A percentile compares a stretch with the other conserved stretches of the same genome.
These are phyloP conservation scores for Colletotrichum sp. DNA, from an alignment of 2,329 filamentous ascomycete genomes.

Conservation along the genomic window DNA sequence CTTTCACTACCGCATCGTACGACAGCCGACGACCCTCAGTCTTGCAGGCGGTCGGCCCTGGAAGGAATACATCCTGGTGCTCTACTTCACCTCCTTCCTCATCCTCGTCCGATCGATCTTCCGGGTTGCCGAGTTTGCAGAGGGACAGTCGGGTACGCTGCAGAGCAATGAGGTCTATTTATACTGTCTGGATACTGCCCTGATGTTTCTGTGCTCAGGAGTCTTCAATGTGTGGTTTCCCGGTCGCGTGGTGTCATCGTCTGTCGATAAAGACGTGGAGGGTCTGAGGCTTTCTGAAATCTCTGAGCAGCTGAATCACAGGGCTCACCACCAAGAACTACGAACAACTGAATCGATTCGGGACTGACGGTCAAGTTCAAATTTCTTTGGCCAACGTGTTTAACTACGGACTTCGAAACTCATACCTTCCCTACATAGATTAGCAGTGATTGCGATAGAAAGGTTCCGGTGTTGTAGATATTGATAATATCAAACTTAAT, in stretches of 20 bases:
- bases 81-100: background rate
- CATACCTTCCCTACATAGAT: too few relatives aligned
- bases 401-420: too few relatives aligned
- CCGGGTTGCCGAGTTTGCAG: background rate
- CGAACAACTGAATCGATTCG: too few relatives aligned
- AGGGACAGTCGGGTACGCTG: background rate
- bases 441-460: too few relatives aligned
- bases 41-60: background rate
- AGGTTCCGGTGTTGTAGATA: too few relatives aligned
- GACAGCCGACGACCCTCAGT: background rate
- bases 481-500: too few relatives aligned
- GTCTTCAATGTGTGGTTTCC: background rate
- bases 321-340: background rate
- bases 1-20: background rate
- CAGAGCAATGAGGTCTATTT: background rate
- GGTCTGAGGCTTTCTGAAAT: background rate
- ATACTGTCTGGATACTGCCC: background rate
- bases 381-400: too few relatives aligned
- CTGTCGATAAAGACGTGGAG: background rate
- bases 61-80: background rate
- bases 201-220: background rate
- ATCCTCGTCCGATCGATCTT: background rate
- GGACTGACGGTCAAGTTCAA: too few relatives aligned
- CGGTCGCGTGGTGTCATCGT: background rate
- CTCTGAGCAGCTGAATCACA: background rate